phyloP scores from a whole-genome alignment of 176 grass and related monocot species.

The Avena atlantica region DNA sequence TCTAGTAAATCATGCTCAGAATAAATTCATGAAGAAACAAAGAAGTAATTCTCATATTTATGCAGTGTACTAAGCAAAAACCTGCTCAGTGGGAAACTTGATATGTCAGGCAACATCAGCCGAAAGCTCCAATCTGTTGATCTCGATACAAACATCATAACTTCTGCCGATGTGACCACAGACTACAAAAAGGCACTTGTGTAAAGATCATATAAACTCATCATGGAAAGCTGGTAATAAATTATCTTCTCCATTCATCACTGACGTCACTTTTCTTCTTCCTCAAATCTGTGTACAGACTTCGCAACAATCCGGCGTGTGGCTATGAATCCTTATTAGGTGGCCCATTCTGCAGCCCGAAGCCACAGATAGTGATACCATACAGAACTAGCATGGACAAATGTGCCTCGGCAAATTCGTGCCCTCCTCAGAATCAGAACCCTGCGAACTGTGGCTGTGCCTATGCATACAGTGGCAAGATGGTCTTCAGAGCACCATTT shows the following conservation, averaged over 20 bases:
- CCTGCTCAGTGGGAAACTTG: constrained; percentile 55
- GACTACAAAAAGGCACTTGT: constrained; percentile 63
- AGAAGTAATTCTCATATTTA: neutral
- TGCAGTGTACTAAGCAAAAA: constrained; percentile 67
- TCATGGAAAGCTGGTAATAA: neutral
- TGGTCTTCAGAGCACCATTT: constrained; percentile 70
- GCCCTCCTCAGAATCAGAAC: constrained; percentile 52
- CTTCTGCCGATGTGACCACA: neutral
- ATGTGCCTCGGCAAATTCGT: constrained; percentile 36
- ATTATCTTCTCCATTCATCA: neutral
- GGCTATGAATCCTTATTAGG: neutral
- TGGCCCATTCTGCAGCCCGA: constrained; percentile 44
- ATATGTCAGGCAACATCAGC: constrained; percentile 55
- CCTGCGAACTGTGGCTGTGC: constrained; percentile 70
- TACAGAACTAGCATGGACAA: constrained; percentile 65
- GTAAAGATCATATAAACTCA: constrained; percentile 33
- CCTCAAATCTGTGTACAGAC: constrained; percentile 49
- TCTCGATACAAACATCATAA: constrained; percentile 58
- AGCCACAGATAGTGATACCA: constrained; percentile 16
- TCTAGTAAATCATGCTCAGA: constrained; percentile 14
- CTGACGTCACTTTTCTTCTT: neutral
- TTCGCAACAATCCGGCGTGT: constrained; percentile 63
- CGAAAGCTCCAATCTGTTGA: constrained; percentile 53
- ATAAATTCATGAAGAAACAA: neutral
- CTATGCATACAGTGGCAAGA: constrained; percentile 66